These are phyloP conservation scores for Starmerella bombi DNA, from an alignment of 805 yeast species.

Conservation along the genomic window DNA sequence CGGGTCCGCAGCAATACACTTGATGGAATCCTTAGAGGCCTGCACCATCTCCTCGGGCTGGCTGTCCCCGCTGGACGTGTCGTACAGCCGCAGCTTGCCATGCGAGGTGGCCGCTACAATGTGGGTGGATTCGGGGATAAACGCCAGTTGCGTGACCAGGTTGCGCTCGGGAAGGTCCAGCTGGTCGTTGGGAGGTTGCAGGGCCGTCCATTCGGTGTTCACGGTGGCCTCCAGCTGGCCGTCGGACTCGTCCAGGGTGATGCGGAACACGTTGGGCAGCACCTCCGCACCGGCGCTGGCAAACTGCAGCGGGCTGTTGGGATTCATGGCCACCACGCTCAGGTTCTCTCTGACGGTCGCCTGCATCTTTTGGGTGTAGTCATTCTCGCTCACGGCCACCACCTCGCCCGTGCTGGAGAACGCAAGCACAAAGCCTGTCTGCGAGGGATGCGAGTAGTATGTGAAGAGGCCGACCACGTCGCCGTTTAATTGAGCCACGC, in stretches of 20 bases:
- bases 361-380: not conserved
- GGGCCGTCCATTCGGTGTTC: slow-evolving; percentile 43
- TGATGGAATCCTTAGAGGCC: slow-evolving; percentile 42
- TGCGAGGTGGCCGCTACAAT: slow-evolving; percentile 56
- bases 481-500: not conserved
- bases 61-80: slow-evolving; percentile 42
- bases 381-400: slow-evolving; percentile 21
- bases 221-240: slow-evolving; percentile 25
- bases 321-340: slow-evolving; percentile 28
- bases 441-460: not conserved
- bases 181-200: slow-evolving; percentile 69
- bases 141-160: slow-evolving; percentile 51
- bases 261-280: slow-evolving; percentile 38
- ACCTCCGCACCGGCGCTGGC: slow-evolving; percentile 83
- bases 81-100: slow-evolving; percentile 67
- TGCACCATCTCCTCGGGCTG: slow-evolving; percentile 52
- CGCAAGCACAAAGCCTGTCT: slow-evolving; percentile 24
- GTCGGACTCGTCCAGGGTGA: slow-evolving; percentile 25
- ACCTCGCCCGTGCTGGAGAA: slow-evolving; percentile 24
- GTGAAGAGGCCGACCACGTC: slow-evolving; percentile 2
- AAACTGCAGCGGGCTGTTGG: slow-evolving; percentile 38
- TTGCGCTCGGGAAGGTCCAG: slow-evolving; percentile 73
- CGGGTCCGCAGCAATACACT: slow-evolving; percentile 28
- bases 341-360: slow-evolving; percentile 8
- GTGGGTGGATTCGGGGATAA: slow-evolving; percentile 34